Conservation (phyloP, 2,329 filamentous ascomycete genomes). For the Periconia macrospinosa region DNA sequence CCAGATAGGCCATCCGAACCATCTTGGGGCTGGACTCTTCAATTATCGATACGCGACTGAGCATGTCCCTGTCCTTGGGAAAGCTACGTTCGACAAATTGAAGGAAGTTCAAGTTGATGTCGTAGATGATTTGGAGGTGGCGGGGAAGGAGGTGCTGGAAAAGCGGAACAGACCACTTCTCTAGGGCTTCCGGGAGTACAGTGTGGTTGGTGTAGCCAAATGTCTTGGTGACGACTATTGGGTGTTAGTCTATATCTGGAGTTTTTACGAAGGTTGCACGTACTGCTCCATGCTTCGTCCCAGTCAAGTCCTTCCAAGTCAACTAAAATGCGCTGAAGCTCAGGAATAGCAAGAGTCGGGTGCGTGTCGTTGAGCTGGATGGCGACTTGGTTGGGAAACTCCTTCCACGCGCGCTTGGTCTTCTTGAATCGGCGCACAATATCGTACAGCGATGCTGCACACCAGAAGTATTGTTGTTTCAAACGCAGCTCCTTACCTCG, state of each 20-base stretch:
- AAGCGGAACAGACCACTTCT: constrained; percentile 96
- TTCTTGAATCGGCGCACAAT: constrained; percentile 99
- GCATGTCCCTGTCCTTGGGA: constrained; percentile 84
- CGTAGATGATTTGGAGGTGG: constrained; percentile 95
- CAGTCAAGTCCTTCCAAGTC: constrained; percentile 90
- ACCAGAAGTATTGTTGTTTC: constrained; percentile 99
- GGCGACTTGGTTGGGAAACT: constrained; percentile 92
- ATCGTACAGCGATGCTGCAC: constrained; percentile 91
- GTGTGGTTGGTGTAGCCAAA: constrained; percentile 99
- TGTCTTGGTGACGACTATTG: constrained; percentile 52
- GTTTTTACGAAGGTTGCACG: constrained; percentile 53
- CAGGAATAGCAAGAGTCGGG: constrained; percentile 92
- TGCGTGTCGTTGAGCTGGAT: constrained; percentile 99
- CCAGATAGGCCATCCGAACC: constrained; percentile 95
- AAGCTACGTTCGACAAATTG: constrained; percentile 88
- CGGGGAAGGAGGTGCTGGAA: constrained; percentile 91
- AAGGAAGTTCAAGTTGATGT: constrained; percentile 94
- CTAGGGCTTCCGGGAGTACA: constrained; percentile 90
- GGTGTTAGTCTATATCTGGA: constrained; percentile 10
- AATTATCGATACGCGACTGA: constrained; percentile 90
- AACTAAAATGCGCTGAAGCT: constrained; percentile 88
- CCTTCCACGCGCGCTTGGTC: constrained; percentile 83
- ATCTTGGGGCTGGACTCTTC: constrained; percentile 97
- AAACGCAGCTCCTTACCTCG: constrained; percentile 94
- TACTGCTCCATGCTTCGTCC: constrained; percentile 78